These are phyloP conservation scores for Areca catechu DNA, from an alignment of 176 grass and related monocot species.

Conservation along the genomic window DNA sequence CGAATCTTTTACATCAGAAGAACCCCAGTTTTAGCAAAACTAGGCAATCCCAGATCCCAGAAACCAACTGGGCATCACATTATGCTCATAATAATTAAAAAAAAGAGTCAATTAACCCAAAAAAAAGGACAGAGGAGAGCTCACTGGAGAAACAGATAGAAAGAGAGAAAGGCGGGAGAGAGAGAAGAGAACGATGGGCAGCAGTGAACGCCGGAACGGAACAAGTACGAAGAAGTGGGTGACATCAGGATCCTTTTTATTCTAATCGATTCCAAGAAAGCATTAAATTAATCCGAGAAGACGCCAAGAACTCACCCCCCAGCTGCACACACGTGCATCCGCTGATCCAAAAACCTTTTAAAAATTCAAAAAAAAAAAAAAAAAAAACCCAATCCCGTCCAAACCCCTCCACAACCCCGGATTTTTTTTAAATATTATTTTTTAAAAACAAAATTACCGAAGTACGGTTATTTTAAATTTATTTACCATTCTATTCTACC, in stretches of 20 bases:
- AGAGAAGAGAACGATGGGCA: background rate
- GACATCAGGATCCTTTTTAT: background rate
- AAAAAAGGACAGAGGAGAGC: background rate
- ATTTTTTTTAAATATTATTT: too few species aligned
- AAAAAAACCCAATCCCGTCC: too few species aligned
- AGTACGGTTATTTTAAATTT: too few species aligned
- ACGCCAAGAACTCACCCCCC: background rate
- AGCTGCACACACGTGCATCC: constrained; percentile 24
- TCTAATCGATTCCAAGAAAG: background rate
- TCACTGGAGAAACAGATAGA: background rate
- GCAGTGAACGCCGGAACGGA: background rate
- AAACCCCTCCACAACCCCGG: background rate
- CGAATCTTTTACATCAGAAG: background rate
- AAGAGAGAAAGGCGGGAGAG: background rate
- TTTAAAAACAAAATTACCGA: too few species aligned
- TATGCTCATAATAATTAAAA: background rate
- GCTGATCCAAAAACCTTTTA: background rate
- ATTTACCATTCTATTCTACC: too few species aligned
- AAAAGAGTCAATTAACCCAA: background rate
- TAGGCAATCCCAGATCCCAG: background rate
- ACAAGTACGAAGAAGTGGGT: background rate
- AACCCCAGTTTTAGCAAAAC: background rate
- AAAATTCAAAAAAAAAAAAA: background rate
- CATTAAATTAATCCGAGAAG: constrained; percentile 9
- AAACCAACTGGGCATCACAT: background rate